Base-by-base conservation (phyloP, 2,329 filamentous ascomycete genomes). In the Phaeosphaeriaceae sp. region DNA sequence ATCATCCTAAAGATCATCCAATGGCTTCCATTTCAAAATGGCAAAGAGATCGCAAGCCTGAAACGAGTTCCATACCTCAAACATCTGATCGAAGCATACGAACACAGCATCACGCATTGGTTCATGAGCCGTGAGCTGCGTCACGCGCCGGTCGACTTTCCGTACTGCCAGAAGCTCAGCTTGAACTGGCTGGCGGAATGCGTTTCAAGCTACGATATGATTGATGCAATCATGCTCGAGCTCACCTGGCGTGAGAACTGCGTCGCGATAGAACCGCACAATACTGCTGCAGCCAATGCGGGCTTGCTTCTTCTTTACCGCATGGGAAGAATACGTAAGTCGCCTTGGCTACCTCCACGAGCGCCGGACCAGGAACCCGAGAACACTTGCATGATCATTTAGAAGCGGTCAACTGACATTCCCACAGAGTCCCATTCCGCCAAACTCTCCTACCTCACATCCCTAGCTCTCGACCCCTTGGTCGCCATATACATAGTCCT, bases 161-260 rank as follows among this genome's bases (percentile, higher is more conserved):
- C 67, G 2, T 62, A 54, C 46, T 53, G 61, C 22, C 44, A 47
- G 1, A 48, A 47, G 1, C 48, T 63, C 17, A 58, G 52, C 1
- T 66, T 71, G 27, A 50, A 51, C n/a, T 76, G 72, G 70, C 60
- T 76, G 9, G 54, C 60, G 1, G 27, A 63, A 9, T 76, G 73
- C 27, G 69, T 73, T 2, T 55, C 56, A n/a, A 63, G 56, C 17
- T 76, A 76, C 54, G 67, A 76, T 42, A 48, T 66, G 1, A 53
- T 74, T 10, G 74, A 76, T 54, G 68, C 71, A 36, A 53, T 76
- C 17, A 75, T 76, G 72, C 67, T 65, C 1, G 63, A 64, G 21
- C 55, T 76, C 0, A 63, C 63, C 17, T 72, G 65, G 3, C 52
- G 67, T 6, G 51, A 63, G n/a, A 76, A 74, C 44, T 70, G 64